Percentiles rank a stretch among this genome's conserved stretches.
These are phyloP conservation scores for Cornus kousa DNA, from an alignment of 148 eudicot species.

Conservation along the genomic window DNA sequence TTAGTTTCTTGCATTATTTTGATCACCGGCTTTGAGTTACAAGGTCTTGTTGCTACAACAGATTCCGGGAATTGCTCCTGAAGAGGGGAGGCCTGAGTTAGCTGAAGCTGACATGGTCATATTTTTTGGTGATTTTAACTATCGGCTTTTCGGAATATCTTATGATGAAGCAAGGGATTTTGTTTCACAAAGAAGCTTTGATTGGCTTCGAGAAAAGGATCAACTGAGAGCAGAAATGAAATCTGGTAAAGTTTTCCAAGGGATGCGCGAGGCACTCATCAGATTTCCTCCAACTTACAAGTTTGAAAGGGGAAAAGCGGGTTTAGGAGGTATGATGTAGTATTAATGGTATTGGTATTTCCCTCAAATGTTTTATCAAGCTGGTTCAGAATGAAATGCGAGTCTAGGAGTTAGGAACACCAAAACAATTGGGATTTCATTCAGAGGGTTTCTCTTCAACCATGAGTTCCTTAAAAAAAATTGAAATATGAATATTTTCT, in stretches of 20 bases:
- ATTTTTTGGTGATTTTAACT: constrained; percentile 88
- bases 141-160: constrained; percentile 94
- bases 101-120: constrained; percentile 94
- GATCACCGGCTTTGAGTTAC: constrained; percentile 10
- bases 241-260: constrained; percentile 95
- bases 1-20: constrained; percentile 7
- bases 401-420: not conserved
- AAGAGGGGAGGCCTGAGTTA: constrained; percentile 79
- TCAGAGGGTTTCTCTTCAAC: not conserved
- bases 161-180: constrained; percentile 98
- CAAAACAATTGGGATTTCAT: not conserved
- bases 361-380: not conserved
- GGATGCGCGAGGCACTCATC: constrained; percentile 93
- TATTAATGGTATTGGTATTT: not conserved
- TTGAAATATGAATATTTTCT: not conserved
- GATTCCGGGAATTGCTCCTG: constrained; percentile 50
- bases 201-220: constrained; percentile 96
- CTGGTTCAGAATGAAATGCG: not conserved
- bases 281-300: constrained; percentile 96
- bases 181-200: constrained; percentile 96
- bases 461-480: not conserved
- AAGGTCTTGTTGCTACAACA: constrained; percentile 24
- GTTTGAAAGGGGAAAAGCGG: constrained; percentile 80
- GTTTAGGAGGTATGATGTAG: constrained; percentile 74
- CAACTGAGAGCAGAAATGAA: constrained; percentile 97